Evolutionary conservation across 371 early-diverging fungal genomes (phyloP), one percentile per base, ranked within the genome.

Genomic region (Mortierella sp.): DNA sequence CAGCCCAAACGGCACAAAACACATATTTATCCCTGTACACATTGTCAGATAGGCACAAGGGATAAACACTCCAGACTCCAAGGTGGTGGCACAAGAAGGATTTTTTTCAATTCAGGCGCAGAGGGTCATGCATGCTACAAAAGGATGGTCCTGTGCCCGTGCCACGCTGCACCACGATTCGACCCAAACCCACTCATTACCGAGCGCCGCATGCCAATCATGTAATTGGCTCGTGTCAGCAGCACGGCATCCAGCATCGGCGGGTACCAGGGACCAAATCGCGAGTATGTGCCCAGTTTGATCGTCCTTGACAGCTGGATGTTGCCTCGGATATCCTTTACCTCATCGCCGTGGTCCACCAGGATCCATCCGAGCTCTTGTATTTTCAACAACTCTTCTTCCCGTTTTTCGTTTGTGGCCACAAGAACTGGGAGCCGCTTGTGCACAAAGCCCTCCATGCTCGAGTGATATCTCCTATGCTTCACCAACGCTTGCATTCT

Each of bases 331-430:
- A 34, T 41, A 12, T 66, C 59, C 41, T 23, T 48, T 34, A 34
- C 59, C n/a, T 50, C 56, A 43, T 73, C 73, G 2, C 73, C 73
- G 26, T 73, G 73, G 55, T 73, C 73, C 24, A 73, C 34, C 24
- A 67, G 41, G 38, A 67, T 67, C 73, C 73, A 73, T 7, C 68
- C 68, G 9, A 73, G 47, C 45, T 55, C 54, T 31, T 63, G 64
- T 12, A 73, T 28, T 49, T 73, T 73, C 42, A 30, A 43, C 8
- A 73, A 53, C 41, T 73, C 73, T 21, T 57, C 51, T 1, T 14
- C 19, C 16, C 73, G 50, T 51, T 67, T 42, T 64, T 73, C 73
- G 54, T 73, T 73, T 0, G 73, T 73, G 8, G 73, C 51, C n/a
- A 73, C 73, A 13, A 73, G 28, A 12, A 73, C 73, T 7, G 73